Evolutionary conservation across 371 early-diverging fungal species (phyloP).

Genomic region (Capillidium rhysosporum): DNA sequence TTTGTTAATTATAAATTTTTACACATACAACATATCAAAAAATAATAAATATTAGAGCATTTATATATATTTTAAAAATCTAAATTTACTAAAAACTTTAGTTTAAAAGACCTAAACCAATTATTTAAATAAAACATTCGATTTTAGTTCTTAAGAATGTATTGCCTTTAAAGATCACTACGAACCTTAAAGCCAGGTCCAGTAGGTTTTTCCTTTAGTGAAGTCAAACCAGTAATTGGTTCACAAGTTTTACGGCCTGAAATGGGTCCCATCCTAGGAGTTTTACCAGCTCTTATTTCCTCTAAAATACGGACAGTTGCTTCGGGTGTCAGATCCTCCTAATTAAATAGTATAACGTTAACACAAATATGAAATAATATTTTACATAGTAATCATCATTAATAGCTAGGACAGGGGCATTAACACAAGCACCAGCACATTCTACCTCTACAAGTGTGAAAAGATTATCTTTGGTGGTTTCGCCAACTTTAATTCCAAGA

Average conservation of each 20-base stretch:
- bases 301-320: slow-evolving; percentile 71
- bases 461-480: slow-evolving; percentile 82
- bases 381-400: slow-evolving; percentile 92
- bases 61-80: too few species aligned
- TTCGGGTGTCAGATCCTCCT: slow-evolving; percentile 93
- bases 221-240: slow-evolving; percentile 63
- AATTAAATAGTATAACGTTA: slow-evolving; percentile 5
- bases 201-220: slow-evolving; percentile 64
- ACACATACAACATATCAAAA: too few species aligned
- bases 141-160: background rate
- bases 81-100: too few species aligned
- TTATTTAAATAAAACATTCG: background rate
- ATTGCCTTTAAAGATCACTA: slow-evolving; percentile 42
- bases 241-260: slow-evolving; percentile 76
- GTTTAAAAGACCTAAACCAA: too few species aligned
- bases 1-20: too few species aligned
- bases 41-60: too few species aligned
- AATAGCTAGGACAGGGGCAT: slow-evolving; percentile 92
- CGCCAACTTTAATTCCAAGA: slow-evolving; percentile 78
- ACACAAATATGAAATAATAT: slow-evolving; percentile 4
- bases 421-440: slow-evolving; percentile 98
- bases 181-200: slow-evolving; percentile 87
- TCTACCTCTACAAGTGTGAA: slow-evolving; percentile 97
- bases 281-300: slow-evolving; percentile 54
- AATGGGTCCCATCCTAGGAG: slow-evolving; percentile 68